A percentile compares a stretch with the other conserved stretches of the same genome.
Evolutionary conservation across 768 basidiomycete genomes (phyloP).

Genomic region (Phanerochaete carnosa): DNA sequence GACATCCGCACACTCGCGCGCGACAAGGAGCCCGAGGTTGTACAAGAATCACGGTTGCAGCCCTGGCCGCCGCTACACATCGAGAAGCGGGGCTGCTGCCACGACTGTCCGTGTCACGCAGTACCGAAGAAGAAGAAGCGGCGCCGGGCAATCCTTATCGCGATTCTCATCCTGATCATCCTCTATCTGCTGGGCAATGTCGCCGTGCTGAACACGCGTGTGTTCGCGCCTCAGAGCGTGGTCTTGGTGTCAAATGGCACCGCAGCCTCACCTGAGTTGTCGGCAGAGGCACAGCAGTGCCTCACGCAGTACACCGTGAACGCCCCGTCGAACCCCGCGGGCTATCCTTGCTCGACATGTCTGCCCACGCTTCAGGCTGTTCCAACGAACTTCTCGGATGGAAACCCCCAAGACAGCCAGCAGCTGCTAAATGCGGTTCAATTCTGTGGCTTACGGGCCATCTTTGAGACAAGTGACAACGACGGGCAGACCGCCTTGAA

Average conservation of each 20-base stretch:
- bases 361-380: conserved; percentile 37
- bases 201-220: conserved; percentile 35
- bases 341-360: conserved; percentile 46
- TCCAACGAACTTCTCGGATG: conserved; percentile 30
- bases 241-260: conserved; percentile 14
- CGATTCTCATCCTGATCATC: conserved; percentile 36
- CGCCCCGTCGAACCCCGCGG: conserved; percentile 38
- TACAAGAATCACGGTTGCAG: conserved; percentile 19
- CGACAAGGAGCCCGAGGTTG: conserved; percentile 23
- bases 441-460: conserved; percentile 44
- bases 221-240: conserved; percentile 13
- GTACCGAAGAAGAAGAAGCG: conserved; percentile 21
- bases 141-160: conserved; percentile 28
- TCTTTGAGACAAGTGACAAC: conserved; percentile 37
- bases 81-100: conserved; percentile 30
- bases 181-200: conserved; percentile 41
- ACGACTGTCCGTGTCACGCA: conserved; percentile 18
- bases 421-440: conserved; percentile 36
- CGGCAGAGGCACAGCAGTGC: conserved; percentile 40
- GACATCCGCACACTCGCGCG: conserved; percentile 29
- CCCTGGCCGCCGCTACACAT: conserved; percentile 40
- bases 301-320: conserved; percentile 42
- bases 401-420: conserved; percentile 32
- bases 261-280: conserved; percentile 30
- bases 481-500: conserved; percentile 37